Conservation (phyloP, 1,284 basidiomycete genomes). For the Porogramme epimiltina region DNA sequence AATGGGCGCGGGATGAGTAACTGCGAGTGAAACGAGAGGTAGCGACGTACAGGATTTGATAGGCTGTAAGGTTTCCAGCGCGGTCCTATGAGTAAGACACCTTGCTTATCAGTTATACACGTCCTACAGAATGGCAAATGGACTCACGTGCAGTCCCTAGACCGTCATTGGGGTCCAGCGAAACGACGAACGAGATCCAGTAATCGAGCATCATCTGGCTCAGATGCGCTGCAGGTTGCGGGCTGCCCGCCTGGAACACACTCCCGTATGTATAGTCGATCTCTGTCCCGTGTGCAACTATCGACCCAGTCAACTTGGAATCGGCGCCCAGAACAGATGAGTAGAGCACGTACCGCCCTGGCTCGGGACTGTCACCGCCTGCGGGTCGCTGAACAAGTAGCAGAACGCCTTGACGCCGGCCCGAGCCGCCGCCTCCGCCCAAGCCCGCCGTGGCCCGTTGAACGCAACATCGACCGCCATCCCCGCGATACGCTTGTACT, state of each 20-base stretch:
- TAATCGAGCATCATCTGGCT: constrained; percentile 49
- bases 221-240: constrained; percentile 30
- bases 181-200: constrained; percentile 54
- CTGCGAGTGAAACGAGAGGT: no score
- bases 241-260: constrained; percentile 19
- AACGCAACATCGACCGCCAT: constrained; percentile 46
- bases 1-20: constrained; percentile 16
- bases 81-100: constrained; percentile 12
- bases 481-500: constrained; percentile 47
- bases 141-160: constrained; percentile 22
- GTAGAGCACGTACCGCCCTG: constrained; percentile 27
- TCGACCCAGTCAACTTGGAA: no score
- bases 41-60: constrained; percentile 9
- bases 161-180: constrained; percentile 51
- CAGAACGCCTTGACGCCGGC: constrained; percentile 45
- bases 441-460: constrained; percentile 42
- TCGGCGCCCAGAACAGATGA: no score
- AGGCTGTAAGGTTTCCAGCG: constrained; percentile 18
- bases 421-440: constrained; percentile 39
- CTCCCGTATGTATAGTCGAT: constrained; percentile 41
- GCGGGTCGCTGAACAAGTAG: constrained; percentile 49
- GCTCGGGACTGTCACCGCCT: constrained; percentile 27
- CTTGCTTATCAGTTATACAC: no score
- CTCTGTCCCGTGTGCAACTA: constrained; percentile 44
- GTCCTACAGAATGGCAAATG: background rate